Percentiles rank a stretch among this genome's conserved stretches.
phyloP scores from a whole-genome alignment of 345 rosid species.

The Brassica incana region DNA sequence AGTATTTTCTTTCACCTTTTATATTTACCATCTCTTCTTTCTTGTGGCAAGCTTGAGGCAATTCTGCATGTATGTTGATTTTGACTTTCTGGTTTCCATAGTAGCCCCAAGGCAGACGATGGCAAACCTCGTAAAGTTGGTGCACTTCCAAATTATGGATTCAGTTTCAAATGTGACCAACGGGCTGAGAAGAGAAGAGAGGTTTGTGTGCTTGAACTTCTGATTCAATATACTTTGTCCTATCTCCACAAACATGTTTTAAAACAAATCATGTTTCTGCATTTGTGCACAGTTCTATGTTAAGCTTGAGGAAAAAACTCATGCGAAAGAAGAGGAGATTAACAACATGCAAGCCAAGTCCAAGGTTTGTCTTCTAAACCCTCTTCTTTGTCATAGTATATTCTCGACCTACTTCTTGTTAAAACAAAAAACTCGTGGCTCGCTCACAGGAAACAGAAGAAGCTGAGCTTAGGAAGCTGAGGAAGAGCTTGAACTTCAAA shows the following conservation, averaged over 20 bases:
- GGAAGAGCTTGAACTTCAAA: slow-evolving; percentile 92
- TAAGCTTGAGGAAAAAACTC: slow-evolving; percentile 98
- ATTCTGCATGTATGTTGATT: slow-evolving; percentile 17
- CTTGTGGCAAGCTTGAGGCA: neutral
- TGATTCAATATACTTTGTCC: slow-evolving; percentile 3
- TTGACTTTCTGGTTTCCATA: slow-evolving; percentile 43
- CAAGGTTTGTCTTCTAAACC: slow-evolving; percentile 54
- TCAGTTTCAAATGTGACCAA: slow-evolving; percentile 94
- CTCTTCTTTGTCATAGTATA: slow-evolving; percentile 5
- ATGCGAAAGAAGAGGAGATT: slow-evolving; percentile 90
- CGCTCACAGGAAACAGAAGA: slow-evolving; percentile 81
- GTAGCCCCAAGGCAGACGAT: slow-evolving; percentile 73
- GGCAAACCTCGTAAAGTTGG: slow-evolving; percentile 62
- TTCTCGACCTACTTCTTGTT: neutral
- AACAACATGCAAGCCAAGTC: slow-evolving; percentile 85
- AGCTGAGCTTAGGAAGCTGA: slow-evolving; percentile 85
- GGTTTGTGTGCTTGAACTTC: slow-evolving; percentile 50
- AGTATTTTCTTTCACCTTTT: slow-evolving; percentile 57
- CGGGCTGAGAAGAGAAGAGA: slow-evolving; percentile 98
- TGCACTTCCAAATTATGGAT: slow-evolving; percentile 92
- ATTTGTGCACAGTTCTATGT: slow-evolving; percentile 75
- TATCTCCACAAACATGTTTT: neutral
- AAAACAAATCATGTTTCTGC: slow-evolving; percentile 1
- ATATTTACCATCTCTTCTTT: slow-evolving; percentile 8
- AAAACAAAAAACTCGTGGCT: neutral